Evolutionary conservation across 768 basidiomycete genomes (phyloP).

Genomic region (Termitomyces sp.): DNA sequence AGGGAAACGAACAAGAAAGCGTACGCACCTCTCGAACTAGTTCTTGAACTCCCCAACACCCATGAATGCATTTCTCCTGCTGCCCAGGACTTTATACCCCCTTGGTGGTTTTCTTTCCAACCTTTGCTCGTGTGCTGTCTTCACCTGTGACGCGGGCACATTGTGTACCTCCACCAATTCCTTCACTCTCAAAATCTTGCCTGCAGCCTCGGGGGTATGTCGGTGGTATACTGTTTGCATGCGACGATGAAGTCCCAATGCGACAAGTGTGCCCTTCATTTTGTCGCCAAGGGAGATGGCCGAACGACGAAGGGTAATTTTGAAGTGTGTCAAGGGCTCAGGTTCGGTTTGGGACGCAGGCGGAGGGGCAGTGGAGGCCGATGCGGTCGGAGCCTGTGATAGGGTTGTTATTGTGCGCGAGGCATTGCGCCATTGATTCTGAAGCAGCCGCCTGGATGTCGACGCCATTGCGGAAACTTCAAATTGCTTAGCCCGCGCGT

Average conservation of each 20-base stretch:
- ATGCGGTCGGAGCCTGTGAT: not conserved
- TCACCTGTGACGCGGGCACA: constrained; percentile 64
- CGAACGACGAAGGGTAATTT: constrained; percentile 86
- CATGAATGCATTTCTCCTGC: constrained; percentile 29
- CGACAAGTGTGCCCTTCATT: constrained; percentile 70
- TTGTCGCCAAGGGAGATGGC: constrained; percentile 76
- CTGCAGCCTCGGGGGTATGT: constrained; percentile 71
- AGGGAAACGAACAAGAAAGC: not conserved
- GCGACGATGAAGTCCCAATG: constrained; percentile 80
- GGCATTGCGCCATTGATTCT: constrained; percentile 9
- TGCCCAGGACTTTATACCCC: constrained; percentile 61
- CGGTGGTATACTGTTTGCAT: constrained; percentile 83
- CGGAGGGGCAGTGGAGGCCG: not conserved
- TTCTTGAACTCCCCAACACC: constrained; percentile 14
- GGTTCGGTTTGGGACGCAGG: not conserved
- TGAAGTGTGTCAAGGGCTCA: constrained; percentile 67
- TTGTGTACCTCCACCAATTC: constrained; percentile 89
- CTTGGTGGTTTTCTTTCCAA: constrained; percentile 60
- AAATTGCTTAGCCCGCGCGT: not conserved
- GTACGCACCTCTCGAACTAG: constrained; percentile 5
- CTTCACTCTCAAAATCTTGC: constrained; percentile 85
- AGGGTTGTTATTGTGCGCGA: constrained; percentile 11
- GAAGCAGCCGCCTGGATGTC: constrained; percentile 9
- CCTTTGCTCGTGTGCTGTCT: constrained; percentile 67
- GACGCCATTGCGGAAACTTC: constrained; percentile 12